Evolutionary conservation across 148 eudicot species (phyloP), one percentile per base, ranked within the genome.

Genomic region (Arbutus unedo): DNA sequence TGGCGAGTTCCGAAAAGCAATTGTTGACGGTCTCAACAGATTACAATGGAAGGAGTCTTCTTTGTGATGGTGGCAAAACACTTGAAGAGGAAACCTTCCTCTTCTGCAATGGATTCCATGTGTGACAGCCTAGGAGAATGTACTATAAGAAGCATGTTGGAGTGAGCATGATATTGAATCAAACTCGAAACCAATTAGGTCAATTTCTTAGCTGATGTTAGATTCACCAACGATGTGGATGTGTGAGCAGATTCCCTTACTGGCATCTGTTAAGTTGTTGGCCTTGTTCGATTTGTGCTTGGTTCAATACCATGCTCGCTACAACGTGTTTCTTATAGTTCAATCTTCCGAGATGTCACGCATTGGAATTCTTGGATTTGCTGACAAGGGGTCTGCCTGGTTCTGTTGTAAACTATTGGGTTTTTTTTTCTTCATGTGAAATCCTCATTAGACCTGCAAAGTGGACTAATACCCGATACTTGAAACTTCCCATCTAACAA

Each of bases 11-110:
- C 94, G 99, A 47, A 90, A 82, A 82, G 98, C 98, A 56, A 96
- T 96, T 54, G 90, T 91, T 16, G 98, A 96, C 76, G 98, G 94
- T n/a, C 95, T 96, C 53, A 79, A 88, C 85, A 87, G 99, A 88
- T 84, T 96, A 82, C 86, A 85, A 43, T 96, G 98, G 97, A 94
- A 93, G 85, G 93, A 92, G 74, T 78, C 93, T 79, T 85, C 90
- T 74, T 89, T 82, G 72, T 90, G 86, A 92, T 70, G 62, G 43
- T 78, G 25, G 44, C 74, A 49, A 57, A 81, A 38, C 38, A 50
- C 70, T 64, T 54, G 57, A 75, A 80, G 47, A 76, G 68, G 67
- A n/a, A 31, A 78, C 56, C 1, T 15, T 64, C 70, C 41, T 64
- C 23, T 64, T 64, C 15, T 64, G 70, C 70, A 9, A 64, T 21